Conservation (phyloP, 257 asterid species). For the Plantago major region DNA sequence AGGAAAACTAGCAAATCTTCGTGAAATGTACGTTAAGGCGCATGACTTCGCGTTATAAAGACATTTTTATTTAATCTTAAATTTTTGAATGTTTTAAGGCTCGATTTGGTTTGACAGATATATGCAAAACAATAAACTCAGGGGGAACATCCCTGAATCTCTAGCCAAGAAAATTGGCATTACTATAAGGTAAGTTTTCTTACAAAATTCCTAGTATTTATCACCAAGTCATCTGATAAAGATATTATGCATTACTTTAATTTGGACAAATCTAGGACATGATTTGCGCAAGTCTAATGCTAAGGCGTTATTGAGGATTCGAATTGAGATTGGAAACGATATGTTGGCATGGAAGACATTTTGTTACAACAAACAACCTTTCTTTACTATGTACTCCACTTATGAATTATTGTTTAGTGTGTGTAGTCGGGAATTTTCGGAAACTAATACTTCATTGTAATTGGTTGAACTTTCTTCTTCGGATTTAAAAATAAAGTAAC, state of each 20-base stretch:
- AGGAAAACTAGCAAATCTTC: conserved; percentile 51
- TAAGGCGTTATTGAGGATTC: too few species aligned
- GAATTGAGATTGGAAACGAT: too few species aligned
- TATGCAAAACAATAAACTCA: conserved; percentile 65
- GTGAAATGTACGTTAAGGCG: conserved; percentile 47
- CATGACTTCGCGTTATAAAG: neutral
- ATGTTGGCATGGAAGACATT: too few species aligned
- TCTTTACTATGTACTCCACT: too few species aligned
- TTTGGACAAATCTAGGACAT: neutral
- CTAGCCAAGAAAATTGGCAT: conserved; percentile 34
- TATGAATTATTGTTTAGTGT: too few species aligned
- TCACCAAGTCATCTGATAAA: neutral
- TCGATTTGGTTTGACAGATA: conserved; percentile 31
- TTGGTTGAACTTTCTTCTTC: too few species aligned
- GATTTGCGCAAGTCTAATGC: neutral
- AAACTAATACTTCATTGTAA: too few species aligned
- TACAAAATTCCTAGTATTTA: neutral
- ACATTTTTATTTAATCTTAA: neutral
- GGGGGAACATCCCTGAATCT: conserved; percentile 41
- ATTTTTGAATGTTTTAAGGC: too few species aligned
- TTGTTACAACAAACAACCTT: too few species aligned
- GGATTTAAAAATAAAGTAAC: too few species aligned
- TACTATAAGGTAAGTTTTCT: conserved; percentile 37
- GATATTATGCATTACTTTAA: neutral
- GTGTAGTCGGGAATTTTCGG: too few species aligned